A percentile compares a stretch with the other conserved stretches of the same genome.
These are phyloP conservation scores for Colletotrichum somersetense DNA, from an alignment of 2,329 filamentous ascomycete genomes.

Conservation along the genomic window DNA sequence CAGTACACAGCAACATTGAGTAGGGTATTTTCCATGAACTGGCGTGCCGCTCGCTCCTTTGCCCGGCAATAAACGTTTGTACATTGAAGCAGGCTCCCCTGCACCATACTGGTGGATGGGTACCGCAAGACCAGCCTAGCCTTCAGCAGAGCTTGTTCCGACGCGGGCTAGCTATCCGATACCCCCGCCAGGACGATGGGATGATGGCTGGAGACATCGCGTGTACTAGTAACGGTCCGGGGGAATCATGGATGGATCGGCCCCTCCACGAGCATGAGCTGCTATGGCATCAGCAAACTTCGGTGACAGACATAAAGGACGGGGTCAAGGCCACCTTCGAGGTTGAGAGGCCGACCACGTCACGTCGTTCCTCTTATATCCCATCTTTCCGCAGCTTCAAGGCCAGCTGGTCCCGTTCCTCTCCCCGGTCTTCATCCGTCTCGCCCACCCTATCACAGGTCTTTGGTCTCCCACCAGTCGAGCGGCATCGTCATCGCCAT, in stretches of 20 bases:
- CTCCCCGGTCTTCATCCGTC: constrained; percentile 4
- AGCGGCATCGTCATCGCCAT: constrained; percentile 29
- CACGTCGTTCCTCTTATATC: constrained; percentile 24
- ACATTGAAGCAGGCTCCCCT: constrained; percentile 26
- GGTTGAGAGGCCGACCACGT: not conserved
- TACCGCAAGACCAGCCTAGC: constrained; percentile 13
- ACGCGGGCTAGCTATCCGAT: constrained; percentile 13
- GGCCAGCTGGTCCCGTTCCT: not conserved
- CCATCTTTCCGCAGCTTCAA: constrained; percentile 1
- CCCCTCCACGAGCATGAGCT: constrained; percentile 21
- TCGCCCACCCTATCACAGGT: constrained; percentile 27
- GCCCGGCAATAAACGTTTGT: not conserved
- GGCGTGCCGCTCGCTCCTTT: constrained; percentile 28
- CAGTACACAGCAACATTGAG: not conserved
- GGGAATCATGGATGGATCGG: constrained; percentile 9
- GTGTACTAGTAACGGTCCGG: constrained; percentile 9
- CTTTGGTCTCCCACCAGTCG: constrained; percentile 23
- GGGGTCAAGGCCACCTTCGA: constrained; percentile 21
- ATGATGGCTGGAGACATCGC: constrained; percentile 20
- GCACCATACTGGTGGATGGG: constrained; percentile 27
- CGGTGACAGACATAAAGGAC: constrained; percentile 40
- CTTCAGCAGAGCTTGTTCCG: constrained; percentile 20
- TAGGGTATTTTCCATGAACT: constrained; percentile 5
- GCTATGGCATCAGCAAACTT: constrained; percentile 28
- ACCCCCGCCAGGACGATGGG: constrained; percentile 34